Evolutionary conservation across 1,284 basidiomycete genomes (phyloP), one percentile per base, ranked within the genome.

Genomic region (Rhodofomes roseus): DNA sequence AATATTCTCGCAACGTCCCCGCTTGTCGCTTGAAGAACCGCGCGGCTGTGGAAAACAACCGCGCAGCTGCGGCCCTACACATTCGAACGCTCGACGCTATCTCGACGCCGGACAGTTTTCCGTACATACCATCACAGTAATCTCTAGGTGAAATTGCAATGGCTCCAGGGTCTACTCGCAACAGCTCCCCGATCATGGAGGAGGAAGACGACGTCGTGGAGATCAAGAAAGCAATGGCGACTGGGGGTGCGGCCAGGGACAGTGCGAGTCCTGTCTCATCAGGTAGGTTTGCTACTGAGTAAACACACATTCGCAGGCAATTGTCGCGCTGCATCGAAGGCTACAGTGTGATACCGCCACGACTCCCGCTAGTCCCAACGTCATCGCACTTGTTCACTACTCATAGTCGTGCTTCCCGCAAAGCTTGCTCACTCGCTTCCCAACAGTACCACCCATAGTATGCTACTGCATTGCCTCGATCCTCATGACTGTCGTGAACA

Each of bases 401-500:
- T 37, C 37, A 12, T 8, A 14, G 7, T 34, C 31, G 7, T 16
- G 16, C 37, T 39, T 39, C 11, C 4, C 31, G 61, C 60, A 22
- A 39, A 5, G 57, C 43, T 50, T 36, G 31, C 39, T 29, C 54
- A 37, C 11, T 12, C 31, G 57, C 27, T 46, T 40, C 50, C 22
- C 0, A 60, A n/a, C 73, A 84, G 87, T 89, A 37, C 79, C 90
- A 9, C 88, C 96, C 34, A 91, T 98, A 64, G 63, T 92, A 60
- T 93, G 90, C 70, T 99, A 99, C 76, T 99, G 97, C 72, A 67
- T 90, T 29, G 94, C 96, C 2, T 96, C 93, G 43, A 98, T 99
- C 68, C 80, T 95, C 59, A 99, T 99, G 97, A 99, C 97, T 0
- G 85, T 99, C 52, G 87, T 98, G 62, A 98, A 98, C 82, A 98